Percentiles rank a stretch among this genome's conserved stretches.
These are phyloP conservation scores for Leishmania amazonensis DNA, from an alignment of 208 protist species.

Conservation along the genomic window DNA sequence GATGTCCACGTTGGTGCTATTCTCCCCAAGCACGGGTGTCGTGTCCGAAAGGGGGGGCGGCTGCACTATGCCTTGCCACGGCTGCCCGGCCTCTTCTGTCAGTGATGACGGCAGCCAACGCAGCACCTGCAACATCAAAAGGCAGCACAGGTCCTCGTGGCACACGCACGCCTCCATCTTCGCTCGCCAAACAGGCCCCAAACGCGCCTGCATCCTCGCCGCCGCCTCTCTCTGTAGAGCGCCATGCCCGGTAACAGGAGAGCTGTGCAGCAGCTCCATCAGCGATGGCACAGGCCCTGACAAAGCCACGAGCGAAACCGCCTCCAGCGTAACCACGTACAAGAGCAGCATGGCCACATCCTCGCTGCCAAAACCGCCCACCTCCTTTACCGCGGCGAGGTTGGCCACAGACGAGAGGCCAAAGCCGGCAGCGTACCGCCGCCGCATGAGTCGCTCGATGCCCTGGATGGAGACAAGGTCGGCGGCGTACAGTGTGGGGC, in stretches of 20 bases:
- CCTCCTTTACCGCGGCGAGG: slow-evolving; percentile 36
- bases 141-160: slow-evolving; percentile 40
- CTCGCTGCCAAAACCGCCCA: slow-evolving; percentile 31
- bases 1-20: slow-evolving; percentile 27
- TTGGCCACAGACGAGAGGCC: slow-evolving; percentile 60
- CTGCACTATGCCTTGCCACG: slow-evolving; percentile 10
- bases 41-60: slow-evolving; percentile 15
- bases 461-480: slow-evolving; percentile 55
- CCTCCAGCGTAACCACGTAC: slow-evolving; percentile 66
- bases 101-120: slow-evolving; percentile 59
- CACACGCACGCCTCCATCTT: slow-evolving; percentile 14
- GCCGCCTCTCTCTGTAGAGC: background rate
- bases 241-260: background rate
- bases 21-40: slow-evolving; percentile 16
- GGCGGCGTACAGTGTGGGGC: slow-evolving; percentile 54
- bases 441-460: slow-evolving; percentile 69
- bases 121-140: slow-evolving; percentile 70
- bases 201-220: slow-evolving; percentile 1
- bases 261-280: slow-evolving; percentile 40
- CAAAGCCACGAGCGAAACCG: slow-evolving; percentile 39
- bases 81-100: slow-evolving; percentile 3
- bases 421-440: slow-evolving; percentile 67
- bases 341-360: slow-evolving; percentile 55
- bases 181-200: slow-evolving; percentile 12
- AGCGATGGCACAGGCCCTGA: slow-evolving; percentile 67